phyloP scores from a whole-genome alignment of 495 filamentous ascomycete genomes.

The Darksidea phi region DNA sequence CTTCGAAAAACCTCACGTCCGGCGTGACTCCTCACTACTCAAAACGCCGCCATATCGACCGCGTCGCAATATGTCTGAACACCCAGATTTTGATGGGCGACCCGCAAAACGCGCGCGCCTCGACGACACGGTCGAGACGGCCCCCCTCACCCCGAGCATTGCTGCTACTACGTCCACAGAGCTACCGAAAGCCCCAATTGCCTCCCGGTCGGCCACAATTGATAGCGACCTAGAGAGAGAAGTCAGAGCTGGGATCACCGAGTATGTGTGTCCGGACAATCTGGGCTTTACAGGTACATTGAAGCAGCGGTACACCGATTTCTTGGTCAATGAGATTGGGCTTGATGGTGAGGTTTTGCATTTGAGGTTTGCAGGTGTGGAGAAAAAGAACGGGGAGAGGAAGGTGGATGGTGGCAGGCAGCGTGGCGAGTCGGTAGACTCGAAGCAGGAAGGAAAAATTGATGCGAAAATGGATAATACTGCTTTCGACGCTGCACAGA shows the following conservation, averaged over 20 bases:
- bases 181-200: background rate
- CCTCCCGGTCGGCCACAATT: background rate
- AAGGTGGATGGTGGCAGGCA: background rate
- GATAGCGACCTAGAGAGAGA: constrained; percentile 28
- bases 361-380: constrained; percentile 52
- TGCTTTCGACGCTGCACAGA: background rate
- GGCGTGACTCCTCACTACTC: background rate
- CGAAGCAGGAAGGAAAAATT: constrained; percentile 19
- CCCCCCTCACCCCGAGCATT: background rate
- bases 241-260: constrained; percentile 38
- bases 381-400: constrained; percentile 6
- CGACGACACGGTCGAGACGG: background rate
- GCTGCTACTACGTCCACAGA: background rate
- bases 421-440: background rate
- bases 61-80: background rate
- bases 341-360: constrained; percentile 77
- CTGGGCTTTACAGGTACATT: constrained; percentile 39
- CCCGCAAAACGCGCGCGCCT: constrained; percentile 14
- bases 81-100: background rate
- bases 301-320: constrained; percentile 73
- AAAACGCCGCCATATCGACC: background rate
- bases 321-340: constrained; percentile 88
- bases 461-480: no score
- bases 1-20: background rate
- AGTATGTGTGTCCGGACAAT: constrained; percentile 37